These are phyloP conservation scores for Nemania serpens DNA, from an alignment of 2,329 filamentous ascomycete species.

Conservation along the genomic window DNA sequence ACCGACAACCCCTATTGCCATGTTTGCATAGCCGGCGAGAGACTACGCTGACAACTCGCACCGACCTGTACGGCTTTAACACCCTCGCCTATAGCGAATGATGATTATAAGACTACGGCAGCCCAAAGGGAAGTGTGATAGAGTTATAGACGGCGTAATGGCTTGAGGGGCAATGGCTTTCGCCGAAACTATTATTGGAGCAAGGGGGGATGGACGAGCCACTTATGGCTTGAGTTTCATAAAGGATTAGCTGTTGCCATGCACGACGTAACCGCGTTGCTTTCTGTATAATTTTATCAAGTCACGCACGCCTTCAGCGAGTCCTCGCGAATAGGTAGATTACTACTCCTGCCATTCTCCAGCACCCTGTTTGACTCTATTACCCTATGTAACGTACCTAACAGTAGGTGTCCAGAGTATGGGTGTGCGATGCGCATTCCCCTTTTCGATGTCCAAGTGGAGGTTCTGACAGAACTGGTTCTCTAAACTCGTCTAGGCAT, in stretches of 20 bases:
- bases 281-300: too few relatives aligned
- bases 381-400: too few relatives aligned
- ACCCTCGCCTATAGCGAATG: conserved; percentile 65
- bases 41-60: conserved; percentile 71
- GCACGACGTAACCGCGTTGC: too few relatives aligned
- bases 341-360: too few relatives aligned
- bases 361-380: too few relatives aligned
- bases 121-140: conserved; percentile 55
- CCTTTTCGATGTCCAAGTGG: too few relatives aligned
- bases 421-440: too few relatives aligned
- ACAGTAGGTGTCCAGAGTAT: too few relatives aligned
- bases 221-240: too few relatives aligned
- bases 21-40: conserved; percentile 81
- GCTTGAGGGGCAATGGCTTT: conserved; percentile 32
- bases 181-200: conserved; percentile 23
- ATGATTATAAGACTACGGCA: conserved; percentile 67
- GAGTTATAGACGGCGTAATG: conserved; percentile 55
- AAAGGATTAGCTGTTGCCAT: too few relatives aligned
- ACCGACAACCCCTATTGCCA: conserved; percentile 68
- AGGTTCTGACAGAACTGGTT: conserved; percentile 59
- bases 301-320: too few relatives aligned
- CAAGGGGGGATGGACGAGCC: conserved; percentile 12
- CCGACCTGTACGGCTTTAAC: conserved; percentile 76
- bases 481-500: conserved; percentile 68
- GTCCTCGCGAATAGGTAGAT: too few relatives aligned